phyloP scores from a whole-genome alignment of 2,329 filamentous ascomycete species.

The Ophiostoma fasciatum region DNA sequence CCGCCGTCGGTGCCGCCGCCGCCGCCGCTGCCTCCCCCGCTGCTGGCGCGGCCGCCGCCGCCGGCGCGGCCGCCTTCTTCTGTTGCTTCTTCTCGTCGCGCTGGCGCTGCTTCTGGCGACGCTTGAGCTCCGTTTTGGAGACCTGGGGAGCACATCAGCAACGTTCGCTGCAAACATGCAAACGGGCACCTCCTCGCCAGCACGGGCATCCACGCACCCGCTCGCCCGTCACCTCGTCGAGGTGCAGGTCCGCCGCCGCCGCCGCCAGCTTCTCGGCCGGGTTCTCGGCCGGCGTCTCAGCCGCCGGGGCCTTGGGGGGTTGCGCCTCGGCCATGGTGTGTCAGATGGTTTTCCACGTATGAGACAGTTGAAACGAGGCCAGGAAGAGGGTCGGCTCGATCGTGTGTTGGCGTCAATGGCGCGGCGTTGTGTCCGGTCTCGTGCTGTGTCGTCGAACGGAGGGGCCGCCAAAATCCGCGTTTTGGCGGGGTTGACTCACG shows the following conservation, averaged over 20 bases:
- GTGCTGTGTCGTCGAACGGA: no score
- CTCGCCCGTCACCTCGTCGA: conserved; percentile 91
- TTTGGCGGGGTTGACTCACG: no score
- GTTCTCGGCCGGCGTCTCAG: no score
- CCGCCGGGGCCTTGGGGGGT: conserved; percentile 3
- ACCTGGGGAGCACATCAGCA: conserved; percentile 20
- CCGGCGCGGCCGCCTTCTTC: no score
- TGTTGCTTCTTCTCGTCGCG: conserved; percentile 79
- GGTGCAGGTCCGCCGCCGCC: conserved; percentile 43
- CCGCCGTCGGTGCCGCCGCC: conserved; percentile 41
- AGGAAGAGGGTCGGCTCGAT: no score
- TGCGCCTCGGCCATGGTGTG: conserved; percentile 10
- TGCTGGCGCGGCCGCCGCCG: no score
- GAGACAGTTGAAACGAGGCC: not conserved
- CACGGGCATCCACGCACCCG: no score
- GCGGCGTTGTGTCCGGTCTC: no score
- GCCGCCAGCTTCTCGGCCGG: no score
- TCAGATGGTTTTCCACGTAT: not conserved
- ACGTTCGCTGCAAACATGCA: no score
- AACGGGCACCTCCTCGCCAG: no score
- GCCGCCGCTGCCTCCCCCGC: conserved; percentile 43
- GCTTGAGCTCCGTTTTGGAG: conserved; percentile 86
- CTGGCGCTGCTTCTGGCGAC: conserved; percentile 80
- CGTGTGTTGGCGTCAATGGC: not conserved
- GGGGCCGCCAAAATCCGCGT: no score